Conservation (phyloP, 345 rosid genomes). For the Eucalyptus microcorys region DNA sequence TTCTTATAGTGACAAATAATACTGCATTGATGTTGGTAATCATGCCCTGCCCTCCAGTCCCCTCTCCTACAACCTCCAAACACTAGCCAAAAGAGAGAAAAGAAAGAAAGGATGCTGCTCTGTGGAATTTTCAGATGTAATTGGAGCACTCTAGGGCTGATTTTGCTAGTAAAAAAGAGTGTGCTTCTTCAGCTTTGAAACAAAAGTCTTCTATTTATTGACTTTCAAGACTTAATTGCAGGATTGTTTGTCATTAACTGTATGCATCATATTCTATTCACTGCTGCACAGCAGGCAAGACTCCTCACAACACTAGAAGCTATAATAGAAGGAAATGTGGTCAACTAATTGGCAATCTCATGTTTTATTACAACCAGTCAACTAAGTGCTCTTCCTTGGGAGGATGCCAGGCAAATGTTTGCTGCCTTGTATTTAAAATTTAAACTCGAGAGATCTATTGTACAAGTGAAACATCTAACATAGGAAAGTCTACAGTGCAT, state of each 20-base stretch:
- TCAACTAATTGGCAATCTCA: neutral
- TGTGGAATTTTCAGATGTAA: neutral
- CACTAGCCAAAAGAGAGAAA: neutral
- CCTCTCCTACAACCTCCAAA: neutral
- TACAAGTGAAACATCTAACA: neutral
- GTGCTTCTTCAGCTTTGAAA: neutral
- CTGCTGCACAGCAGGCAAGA: neutral
- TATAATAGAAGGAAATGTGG: neutral
- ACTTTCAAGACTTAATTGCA: neutral
- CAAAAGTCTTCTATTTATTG: neutral
- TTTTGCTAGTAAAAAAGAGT: neutral
- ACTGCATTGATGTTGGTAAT: neutral
- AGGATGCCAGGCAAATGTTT: neutral
- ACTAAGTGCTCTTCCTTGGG: neutral
- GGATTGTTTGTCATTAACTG: neutral
- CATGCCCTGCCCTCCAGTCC: neutral
- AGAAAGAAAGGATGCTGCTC: neutral
- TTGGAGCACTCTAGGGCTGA: neutral
- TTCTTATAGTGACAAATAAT: neutral
- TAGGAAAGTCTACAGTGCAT: neutral
- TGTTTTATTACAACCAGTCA: neutral
- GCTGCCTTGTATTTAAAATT: neutral
- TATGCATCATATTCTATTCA: neutral
- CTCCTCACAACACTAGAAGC: neutral
- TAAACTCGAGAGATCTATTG: neutral